A percentile compares a stretch with the other conserved stretches of the same genome.
These are phyloP conservation scores for Salix viminalis DNA, from an alignment of 345 rosid species.

Conservation along the genomic window DNA sequence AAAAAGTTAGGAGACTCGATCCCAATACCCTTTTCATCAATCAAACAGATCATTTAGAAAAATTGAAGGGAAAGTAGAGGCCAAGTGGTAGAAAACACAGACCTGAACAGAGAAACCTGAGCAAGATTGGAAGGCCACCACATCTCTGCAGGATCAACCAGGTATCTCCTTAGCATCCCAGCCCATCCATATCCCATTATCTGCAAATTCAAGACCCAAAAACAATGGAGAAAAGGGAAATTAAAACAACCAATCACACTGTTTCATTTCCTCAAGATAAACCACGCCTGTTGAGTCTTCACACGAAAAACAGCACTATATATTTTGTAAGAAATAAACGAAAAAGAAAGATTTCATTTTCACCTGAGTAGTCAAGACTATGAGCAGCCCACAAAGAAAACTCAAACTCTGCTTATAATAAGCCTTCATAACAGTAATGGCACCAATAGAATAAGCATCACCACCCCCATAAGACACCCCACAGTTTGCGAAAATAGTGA, in stretches of 20 bases:
- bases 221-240: neutral
- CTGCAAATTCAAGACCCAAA: slow-evolving; percentile 32
- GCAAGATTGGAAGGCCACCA: slow-evolving; percentile 99
- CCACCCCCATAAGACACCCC: slow-evolving; percentile 92
- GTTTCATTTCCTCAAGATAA: neutral
- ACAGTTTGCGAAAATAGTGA: slow-evolving; percentile 92
- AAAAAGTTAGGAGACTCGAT: neutral
- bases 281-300: neutral
- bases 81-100: neutral
- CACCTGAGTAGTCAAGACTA: slow-evolving; percentile 92
- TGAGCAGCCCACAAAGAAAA: slow-evolving; percentile 69
- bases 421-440: slow-evolving; percentile 95
- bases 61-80: neutral
- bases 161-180: slow-evolving; percentile 87
- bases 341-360: neutral
- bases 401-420: slow-evolving; percentile 76
- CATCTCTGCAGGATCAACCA: slow-evolving; percentile 97
- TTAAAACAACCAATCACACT: neutral
- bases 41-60: slow-evolving; percentile 5
- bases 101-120: slow-evolving; percentile 98
- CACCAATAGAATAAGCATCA: slow-evolving; percentile 97
- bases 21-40: slow-evolving; percentile 23
- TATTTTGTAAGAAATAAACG: neutral
- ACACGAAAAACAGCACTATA: neutral
- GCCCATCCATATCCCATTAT: slow-evolving; percentile 99